Evolutionary conservation across 192 early-diverging fungal genomes (phyloP), one percentile per base, ranked within the genome.

Genomic region (Kickxella alabastrina): DNA sequence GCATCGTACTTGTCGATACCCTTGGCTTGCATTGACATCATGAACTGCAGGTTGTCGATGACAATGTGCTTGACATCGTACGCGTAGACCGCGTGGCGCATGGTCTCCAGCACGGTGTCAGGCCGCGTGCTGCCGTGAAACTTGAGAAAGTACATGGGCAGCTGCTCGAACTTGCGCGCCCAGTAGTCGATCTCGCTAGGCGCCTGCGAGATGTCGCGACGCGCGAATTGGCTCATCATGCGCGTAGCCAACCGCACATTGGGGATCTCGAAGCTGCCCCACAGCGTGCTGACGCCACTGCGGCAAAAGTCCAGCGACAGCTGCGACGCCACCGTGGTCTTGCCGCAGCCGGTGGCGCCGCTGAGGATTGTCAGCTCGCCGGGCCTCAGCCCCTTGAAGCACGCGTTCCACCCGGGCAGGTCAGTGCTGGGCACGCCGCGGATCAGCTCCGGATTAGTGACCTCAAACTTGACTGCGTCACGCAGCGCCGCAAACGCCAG

Each of bases 211-310:
- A 88, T 62, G 47, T 84, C 82, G 46, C 77, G 68, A 12, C 59
- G 77, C 17, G 82, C 82, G 45, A 79, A 77, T 62, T 88, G 86
- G 54, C 69, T 74, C 51, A 88, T 50, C 84, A 88, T 88, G 19
- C 80, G 79, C 36, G 82, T 82, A 0, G 81, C 82, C 18, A 88
- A 65, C 9, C 84, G 68, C 42, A 81, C 70, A 35, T 86, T 86
- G n/a, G 78, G 76, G 46, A 88, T 85, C 67, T 88, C 86, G 75
- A 88, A 88, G 38, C 82, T 84, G 28, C 86, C 86, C 86, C 86
- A 88, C 27, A 87, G 65, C 3, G 84, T 87, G 49, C 79, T 81
- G 18, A 88, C 79, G 29, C 84, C 84, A 14, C 75, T 78, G 59
- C 75, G 62, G 60, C 84, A 86, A 57, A 80, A 85, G 57, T 86